Evolutionary conservation across 495 filamentous ascomycete genomes (phyloP), one percentile per base, ranked within the genome.

Genomic region (Chaetomium tenue): DNA sequence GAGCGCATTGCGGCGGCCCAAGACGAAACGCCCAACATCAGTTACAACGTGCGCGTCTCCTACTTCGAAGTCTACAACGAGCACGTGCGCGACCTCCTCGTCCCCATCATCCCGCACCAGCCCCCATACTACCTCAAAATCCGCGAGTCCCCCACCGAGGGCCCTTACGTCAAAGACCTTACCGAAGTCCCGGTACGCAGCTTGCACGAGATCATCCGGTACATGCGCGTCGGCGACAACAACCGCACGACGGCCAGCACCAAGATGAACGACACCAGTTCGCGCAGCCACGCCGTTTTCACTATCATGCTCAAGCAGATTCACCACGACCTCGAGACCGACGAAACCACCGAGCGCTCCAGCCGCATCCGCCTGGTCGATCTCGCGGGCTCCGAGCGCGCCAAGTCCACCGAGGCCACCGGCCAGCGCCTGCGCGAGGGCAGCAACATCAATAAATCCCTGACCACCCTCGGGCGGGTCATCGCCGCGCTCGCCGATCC

Each of bases 61-160:
- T 99, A 99, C 78, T 98, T 98, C 67, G 94, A 99, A 76, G 93
- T 99, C 66, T 98, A 99, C 82, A 99, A 99, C 75, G 94, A 99
- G 76, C 94, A 99, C 77, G 95, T 98, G 39, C 89, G 94, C 58
- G 94, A 99, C 74, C 83, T 99, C 2, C 84, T 99, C 51, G 90
- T 92, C 2, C 90, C 92, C 47, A 79, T 84, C n/a, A 75, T 83
- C 23, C 78, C 80, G 37, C 87, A 83, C 60, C 87, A 89, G 64
- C 82, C 89, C 3, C 90, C 93, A 2, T 87, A 95, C 73, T 97
- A 98, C 72, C 90, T 99, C 61, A 97, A 97, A 73, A 96, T 99
- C 74, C 88, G 95, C 58, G 94, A 99, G 77, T 96, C 91, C 16
- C 92, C 91, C 16, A 90, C 87, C 20, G 94, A 98, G 71, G 95